Percentiles rank a stretch among this genome's conserved stretches.
phyloP scores from a whole-genome alignment of 805 yeast species.

The Lipomyces yamanashiensis region DNA sequence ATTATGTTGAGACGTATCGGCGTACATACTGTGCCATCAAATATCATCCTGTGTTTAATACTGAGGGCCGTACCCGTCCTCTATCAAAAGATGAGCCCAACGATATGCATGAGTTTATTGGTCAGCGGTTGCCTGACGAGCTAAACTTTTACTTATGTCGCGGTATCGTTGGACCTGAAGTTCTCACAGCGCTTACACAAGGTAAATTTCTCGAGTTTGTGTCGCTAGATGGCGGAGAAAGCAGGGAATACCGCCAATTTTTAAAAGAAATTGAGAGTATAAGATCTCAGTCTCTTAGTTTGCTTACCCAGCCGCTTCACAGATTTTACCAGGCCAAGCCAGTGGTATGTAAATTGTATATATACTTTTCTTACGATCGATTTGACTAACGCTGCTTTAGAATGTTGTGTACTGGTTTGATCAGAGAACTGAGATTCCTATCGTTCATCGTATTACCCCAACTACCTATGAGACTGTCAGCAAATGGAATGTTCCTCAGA shows the following conservation, averaged over 20 bases:
- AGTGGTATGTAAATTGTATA: conserved; percentile 12
- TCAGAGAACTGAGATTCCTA: conserved; percentile 45
- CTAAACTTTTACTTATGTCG: conserved; percentile 77
- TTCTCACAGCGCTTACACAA: conserved; percentile 68
- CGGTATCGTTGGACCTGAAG: conserved; percentile 69
- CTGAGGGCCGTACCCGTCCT: conserved; percentile 70
- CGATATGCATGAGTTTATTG: conserved; percentile 79
- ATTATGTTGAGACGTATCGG: conserved; percentile 56
- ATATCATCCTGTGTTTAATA: conserved; percentile 73
- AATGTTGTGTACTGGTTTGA: conserved; percentile 61
- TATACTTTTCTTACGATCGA: neutral
- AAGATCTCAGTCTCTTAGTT: conserved; percentile 65
- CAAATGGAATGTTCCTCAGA: conserved; percentile 43
- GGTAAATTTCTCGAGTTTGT: conserved; percentile 47
- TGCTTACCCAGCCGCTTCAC: conserved; percentile 72
- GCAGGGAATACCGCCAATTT: conserved; percentile 62
- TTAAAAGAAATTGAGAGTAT: conserved; percentile 48
- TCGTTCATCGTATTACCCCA: conserved; percentile 61
- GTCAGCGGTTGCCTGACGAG: conserved; percentile 86
- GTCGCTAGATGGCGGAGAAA: conserved; percentile 46
- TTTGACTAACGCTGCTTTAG: neutral
- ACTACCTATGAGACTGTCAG: conserved; percentile 53
- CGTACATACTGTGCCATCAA: conserved; percentile 71
- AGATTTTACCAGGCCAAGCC: conserved; percentile 74
- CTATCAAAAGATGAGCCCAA: conserved; percentile 65